Conservation (phyloP, 495 filamentous ascomycete genomes). For the Annulohypoxylon stygium region DNA sequence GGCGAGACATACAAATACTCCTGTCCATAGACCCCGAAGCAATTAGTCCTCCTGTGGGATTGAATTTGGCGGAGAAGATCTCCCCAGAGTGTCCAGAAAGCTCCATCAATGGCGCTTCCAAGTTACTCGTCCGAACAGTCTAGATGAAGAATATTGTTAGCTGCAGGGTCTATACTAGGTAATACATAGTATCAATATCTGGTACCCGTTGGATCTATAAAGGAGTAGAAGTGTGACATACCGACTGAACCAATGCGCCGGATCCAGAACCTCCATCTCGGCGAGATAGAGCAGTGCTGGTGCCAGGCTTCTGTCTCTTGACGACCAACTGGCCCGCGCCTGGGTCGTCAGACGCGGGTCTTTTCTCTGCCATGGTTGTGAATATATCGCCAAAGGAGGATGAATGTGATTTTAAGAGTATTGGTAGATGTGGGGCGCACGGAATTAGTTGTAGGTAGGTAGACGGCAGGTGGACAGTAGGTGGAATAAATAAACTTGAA, state of each 20-base stretch:
- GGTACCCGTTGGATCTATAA: neutral
- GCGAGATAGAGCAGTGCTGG: slow-evolving; percentile 70
- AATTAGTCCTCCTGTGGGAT: slow-evolving; percentile 86
- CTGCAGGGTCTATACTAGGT: neutral
- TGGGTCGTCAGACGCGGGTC: slow-evolving; percentile 84
- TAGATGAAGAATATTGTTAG: slow-evolving; percentile 54
- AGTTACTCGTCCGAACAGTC: slow-evolving; percentile 84
- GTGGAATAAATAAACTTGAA: no score
- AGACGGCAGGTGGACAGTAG: no score
- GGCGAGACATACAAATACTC: slow-evolving; percentile 76
- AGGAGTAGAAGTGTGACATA: slow-evolving; percentile 63
- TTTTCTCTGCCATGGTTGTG: slow-evolving; percentile 84
- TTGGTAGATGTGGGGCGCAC: neutral
- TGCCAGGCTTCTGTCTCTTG: slow-evolving; percentile 87
- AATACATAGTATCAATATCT: neutral
- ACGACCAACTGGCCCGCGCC: slow-evolving; percentile 85
- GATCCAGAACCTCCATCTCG: slow-evolving; percentile 76
- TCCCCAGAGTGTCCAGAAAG: slow-evolving; percentile 84
- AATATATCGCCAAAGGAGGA: neutral
- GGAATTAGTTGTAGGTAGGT: no score
- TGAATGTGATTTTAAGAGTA: neutral
- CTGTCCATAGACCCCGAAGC: slow-evolving; percentile 97
- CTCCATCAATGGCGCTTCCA: slow-evolving; percentile 96
- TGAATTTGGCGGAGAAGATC: slow-evolving; percentile 91
- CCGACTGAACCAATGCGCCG: slow-evolving; percentile 82